Base-by-base conservation (phyloP, 805 yeast species). In the Blastobotrys peoriensis region DNA sequence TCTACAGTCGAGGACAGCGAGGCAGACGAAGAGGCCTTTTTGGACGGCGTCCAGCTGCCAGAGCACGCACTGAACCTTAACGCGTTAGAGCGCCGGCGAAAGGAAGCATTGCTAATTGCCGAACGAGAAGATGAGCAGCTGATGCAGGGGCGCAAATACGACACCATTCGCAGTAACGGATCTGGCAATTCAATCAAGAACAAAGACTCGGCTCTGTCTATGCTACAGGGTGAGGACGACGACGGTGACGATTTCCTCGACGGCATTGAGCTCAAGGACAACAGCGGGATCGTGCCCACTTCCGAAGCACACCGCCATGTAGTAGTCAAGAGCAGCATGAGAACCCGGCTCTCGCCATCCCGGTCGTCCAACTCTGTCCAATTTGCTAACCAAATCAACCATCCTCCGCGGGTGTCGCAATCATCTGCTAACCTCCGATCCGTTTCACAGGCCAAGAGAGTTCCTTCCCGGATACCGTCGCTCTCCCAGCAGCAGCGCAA, bases 231-330 rank as follows among this genome's bases (percentile, higher is more conserved):
- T 25, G 48, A 41, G 35, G 43, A 40, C 13, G 45, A 38, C 19
- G 21, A 19, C 33, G 46, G 41, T 20, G 43, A 33, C 35, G 51
- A 48, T 34, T 50, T 52, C 41, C 35, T 47, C n/a, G 56, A 53
- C 5, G 52, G 52, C 3, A 38, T 50, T 21, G 54, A 53, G n/a
- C 21, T 40, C 33, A 35, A 34, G 17, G 43, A 35, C 23, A 48
- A 38, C n/a, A 47, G 45, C 20, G 28, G 27, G 16, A 25, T 46
- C 22, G 35, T 37, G 27, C 39, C 25, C 3, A 40, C 17, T 5
- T 36, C 43, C 22, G 18, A 25, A 8, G 30, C 36, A 8, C 50
- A 50, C 27, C 35, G 43, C 13, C 45, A 50, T 33, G 50, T 48
- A 3, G 45, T 44, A 22, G 28, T 50, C 19, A 48, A 50, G 17